Base-by-base conservation (phyloP, 2,329 filamentous ascomycete species). In the Blumeria graminis region DNA sequence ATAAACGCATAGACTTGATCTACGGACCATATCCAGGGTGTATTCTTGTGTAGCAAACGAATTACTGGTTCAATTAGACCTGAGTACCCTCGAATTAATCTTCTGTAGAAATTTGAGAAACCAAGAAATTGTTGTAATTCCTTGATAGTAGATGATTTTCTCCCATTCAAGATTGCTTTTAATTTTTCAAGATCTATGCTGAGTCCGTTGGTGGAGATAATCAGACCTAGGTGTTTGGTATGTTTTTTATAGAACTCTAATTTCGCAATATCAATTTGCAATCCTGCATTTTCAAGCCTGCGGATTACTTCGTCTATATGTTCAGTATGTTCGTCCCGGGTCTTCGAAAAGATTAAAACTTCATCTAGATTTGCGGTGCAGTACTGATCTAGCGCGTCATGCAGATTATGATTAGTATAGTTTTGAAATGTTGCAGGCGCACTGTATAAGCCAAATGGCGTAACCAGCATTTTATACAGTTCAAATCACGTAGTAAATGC, bases 191-290 rank as follows among this genome's bases (percentile, higher is more conserved):
- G 22, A 4, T 41, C 45, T 13, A 50, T 50, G n/a, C n/a, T 18
- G n/a, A 50, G 36, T 14, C 38, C 1, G 1, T 55, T 33, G 4
- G 38, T 22, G 13, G 14, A 39, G 38, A 55, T 39, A 18, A 55
- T 55, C 35, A 55, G 55, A 9, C 53, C 34, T 14, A 57, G n/a
- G 33, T 52, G 50, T 22, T 56, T 56, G n/a, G 45, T 56, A 6
- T 53, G 16, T 1, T 13, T 53, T 35, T 36, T 33, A 4, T 28
- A 28, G 22, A 56, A 56, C 32, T 56, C 28, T 16, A 10, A 57
- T 48, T 55, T 57, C 34, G n/a, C 41, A 28, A 57, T 39, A 43
- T 57, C 28, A 8, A 38, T 32, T 18, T 57, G 32, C 10, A 55
- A 34, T 7, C 34, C 35, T n/a, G 43, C 53, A 28, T 28, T 28